Evolutionary conservation across 768 basidiomycete species (phyloP), one percentile per base, ranked within the genome.

Genomic region (Rhodotorula taiwanensis): DNA sequence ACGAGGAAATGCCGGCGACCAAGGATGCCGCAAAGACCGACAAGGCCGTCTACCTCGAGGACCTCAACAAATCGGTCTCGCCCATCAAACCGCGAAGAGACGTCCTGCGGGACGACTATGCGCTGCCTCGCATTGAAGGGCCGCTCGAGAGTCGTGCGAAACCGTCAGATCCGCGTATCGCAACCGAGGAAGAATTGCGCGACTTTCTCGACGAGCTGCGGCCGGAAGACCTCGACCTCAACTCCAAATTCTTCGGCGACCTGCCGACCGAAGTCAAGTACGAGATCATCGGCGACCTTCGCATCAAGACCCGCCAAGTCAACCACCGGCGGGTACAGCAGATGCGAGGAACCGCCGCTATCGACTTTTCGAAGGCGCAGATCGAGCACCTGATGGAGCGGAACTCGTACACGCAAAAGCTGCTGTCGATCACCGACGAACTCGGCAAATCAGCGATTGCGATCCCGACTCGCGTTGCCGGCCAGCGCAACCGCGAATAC

Each of bases 191-290:
- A 44, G 95, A 99, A 74, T 80, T 98, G 5, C 85, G 86, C 25
- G 77, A 82, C 2, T 98, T 98, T 76, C 95, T 98, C 67, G 92
- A 97, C 62, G 88, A 93, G 49, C 93, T 97, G 86, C 84, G 86
- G 3, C 92, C 93, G 0, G 91, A 92, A 71, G 92, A 98, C 72
- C 89, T 98, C 71, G 94, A 98, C 73, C 83, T 95, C 58, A 81
- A 84, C 23, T 92, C 92, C 3, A 82, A 89, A 8, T 89, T 86
- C 25, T 99, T 99, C 74, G 83, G 86, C 28, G 88, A 89, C 66
- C 82, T 98, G 5, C 93, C 95, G 4, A 94, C 90, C 0, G 93
- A 98, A 75, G 84, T 95, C 27, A 91, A 99, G 71, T 99, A 98
- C 76, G 95, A 99, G 78, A 94, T 99, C 69, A 85, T 98, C 39